These are phyloP conservation scores for Capsicum baccatum DNA, from an alignment of 257 asterid species.

Conservation along the genomic window DNA sequence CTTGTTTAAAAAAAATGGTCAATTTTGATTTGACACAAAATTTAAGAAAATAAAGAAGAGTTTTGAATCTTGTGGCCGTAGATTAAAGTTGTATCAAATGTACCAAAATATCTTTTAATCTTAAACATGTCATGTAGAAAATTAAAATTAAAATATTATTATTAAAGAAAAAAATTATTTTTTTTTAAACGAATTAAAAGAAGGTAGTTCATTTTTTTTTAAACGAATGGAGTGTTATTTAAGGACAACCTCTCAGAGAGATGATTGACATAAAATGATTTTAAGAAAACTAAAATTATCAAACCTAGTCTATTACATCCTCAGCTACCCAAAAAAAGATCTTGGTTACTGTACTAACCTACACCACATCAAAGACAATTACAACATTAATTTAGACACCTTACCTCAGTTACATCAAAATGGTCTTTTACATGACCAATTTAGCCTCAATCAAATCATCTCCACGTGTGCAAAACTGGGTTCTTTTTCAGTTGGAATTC, in stretches of 20 bases:
- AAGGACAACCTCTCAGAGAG: not conserved
- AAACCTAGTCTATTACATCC: not conserved
- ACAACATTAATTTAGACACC: constrained; percentile 27
- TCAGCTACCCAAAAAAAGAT: not conserved
- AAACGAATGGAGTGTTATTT: too few species aligned
- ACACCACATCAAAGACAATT: not conserved
- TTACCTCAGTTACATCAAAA: constrained; percentile 36
- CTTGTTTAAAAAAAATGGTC: too few species aligned
- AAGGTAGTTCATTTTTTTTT: too few species aligned
- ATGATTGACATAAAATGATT: constrained; percentile 35
- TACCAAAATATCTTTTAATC: too few species aligned
- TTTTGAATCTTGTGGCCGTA: too few species aligned
- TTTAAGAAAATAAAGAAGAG: too few species aligned
- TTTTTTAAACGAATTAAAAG: too few species aligned
- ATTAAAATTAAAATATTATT: too few species aligned
- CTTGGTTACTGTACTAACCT: constrained; percentile 32
- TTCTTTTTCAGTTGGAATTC: constrained; percentile 42
- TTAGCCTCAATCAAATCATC: constrained; percentile 47
- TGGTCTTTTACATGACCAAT: constrained; percentile 41
- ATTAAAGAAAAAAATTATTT: too few species aligned
- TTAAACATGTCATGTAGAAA: too few species aligned
- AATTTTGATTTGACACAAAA: too few species aligned
- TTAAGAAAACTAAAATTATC: constrained; percentile 26
- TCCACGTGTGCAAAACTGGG: constrained; percentile 51
- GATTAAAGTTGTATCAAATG: too few species aligned